phyloP scores from a whole-genome alignment of 2,329 filamentous ascomycete species.

The Plenodomus lindquistii region DNA sequence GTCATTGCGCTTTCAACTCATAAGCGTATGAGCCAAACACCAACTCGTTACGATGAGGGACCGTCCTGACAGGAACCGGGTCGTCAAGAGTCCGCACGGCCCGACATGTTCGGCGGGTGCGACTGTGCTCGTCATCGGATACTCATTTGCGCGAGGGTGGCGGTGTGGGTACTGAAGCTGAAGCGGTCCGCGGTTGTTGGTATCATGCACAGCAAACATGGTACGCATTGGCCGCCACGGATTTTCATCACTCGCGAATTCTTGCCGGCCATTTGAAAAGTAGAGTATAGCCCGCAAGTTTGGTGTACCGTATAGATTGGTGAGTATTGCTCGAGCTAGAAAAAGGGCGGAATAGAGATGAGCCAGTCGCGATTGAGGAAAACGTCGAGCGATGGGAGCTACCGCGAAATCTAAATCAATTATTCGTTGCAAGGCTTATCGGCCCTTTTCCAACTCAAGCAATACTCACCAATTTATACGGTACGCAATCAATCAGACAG shows the following conservation, averaged over 20 bases:
- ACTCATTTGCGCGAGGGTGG: not conserved
- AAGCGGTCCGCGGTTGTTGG: not conserved
- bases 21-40: too few relatives aligned
- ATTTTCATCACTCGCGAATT: not conserved
- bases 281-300: not conserved
- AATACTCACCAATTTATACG: not conserved
- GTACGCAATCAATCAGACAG: not conserved
- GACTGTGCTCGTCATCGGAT: not conserved
- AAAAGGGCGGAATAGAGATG: too few relatives aligned
- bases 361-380: too few relatives aligned
- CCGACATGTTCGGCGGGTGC: not conserved
- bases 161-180: not conserved
- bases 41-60: too few relatives aligned
- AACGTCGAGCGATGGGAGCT: too few relatives aligned
- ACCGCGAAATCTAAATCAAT: too few relatives aligned
- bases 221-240: not conserved
- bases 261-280: not conserved
- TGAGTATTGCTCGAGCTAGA: too few relatives aligned
- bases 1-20: too few relatives aligned
- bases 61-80: too few relatives aligned
- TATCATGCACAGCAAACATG: not conserved
- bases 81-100: not conserved
- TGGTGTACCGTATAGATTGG: too few relatives aligned
- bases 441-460: too few relatives aligned
- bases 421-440: too few relatives aligned